Evolutionary conservation across 768 basidiomycete species (phyloP), one percentile per base, ranked within the genome.

Genomic region (Panellus pusillus): DNA sequence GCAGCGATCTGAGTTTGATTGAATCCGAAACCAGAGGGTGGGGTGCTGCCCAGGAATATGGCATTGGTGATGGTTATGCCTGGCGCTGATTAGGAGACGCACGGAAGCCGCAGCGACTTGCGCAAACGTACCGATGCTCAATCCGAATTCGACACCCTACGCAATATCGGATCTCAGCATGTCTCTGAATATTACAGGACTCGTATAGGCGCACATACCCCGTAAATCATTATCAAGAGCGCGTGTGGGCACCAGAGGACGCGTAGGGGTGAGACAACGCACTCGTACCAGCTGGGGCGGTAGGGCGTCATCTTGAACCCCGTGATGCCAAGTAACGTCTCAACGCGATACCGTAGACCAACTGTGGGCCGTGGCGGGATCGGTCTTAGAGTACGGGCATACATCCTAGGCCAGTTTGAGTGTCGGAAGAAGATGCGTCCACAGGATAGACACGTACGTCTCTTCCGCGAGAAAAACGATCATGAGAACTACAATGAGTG

Each of bases 271-370:
- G 65, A 39, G 6, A 46, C 6, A 0, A 38, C 13, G 20, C 58
- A 60, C 17, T 44, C 50, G 35, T 24, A 58, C 77, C 79, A 79
- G 14, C 61, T 57, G 17, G 70, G 60, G 24, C 73, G 66, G 60
- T 75, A 76, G 54, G 73, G 70, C 1, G 75, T 66, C 81, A 83
- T 80, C 48, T 75, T 75, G 12, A 61, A 36, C 1, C 81, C 82
- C 0, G 82, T 83, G 28, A 80, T 64, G 7, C 83, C 83, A 11
- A 82, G 42, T 6, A 84, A 69, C 0, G 76, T 79, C 63, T 83
- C 74, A 20, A 82, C 52, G 32, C 80, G 72, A 58, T 79, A 76
- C 1, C 72, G 72, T 18, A 81, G 60, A 12, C 74, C 74, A 0
- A 63, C 65, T 11, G 69, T 65, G 1, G 70, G 70, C 0, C 64